Evolutionary conservation across 2,329 filamentous ascomycete species (phyloP), one percentile per base, ranked within the genome.

Genomic region (Stromatinia cepivora): DNA sequence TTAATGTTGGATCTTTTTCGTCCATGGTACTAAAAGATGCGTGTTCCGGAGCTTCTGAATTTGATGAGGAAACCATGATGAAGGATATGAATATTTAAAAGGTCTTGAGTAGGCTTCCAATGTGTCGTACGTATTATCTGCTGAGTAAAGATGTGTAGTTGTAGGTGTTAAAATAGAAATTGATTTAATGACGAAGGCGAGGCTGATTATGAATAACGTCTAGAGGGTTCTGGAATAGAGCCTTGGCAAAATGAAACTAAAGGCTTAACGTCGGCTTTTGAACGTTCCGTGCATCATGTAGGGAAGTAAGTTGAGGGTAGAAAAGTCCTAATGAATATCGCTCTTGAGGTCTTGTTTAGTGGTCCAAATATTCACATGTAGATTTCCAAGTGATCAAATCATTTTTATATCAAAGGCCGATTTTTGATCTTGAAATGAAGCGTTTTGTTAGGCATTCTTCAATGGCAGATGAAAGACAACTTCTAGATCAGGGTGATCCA

Each of bases 1-100:
- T 90, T 34, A 94, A 87, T 76, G 92, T 90, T 61, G 94, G 90
- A 81, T 97, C 94, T 79, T 85, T 85, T 76, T 88, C 86, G 77
- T 90, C 85, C 90, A 94, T 94, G 72, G 85, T 86, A 79, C 89
- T 85, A 82, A 89, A 93, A 79, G 84, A 90, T 61, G 83, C 84
- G 72, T 84, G 82, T 67, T 81, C 79, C 70, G 81, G 69, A 57
- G 81, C 73, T 57, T 75, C 72, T 57, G 75, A 71, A 11, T 63
- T 70, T 46, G 82, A 81, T 74, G 84, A 82, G 72, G 85, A 84
- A 46, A 86, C 81, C 87, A 89, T 89, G 71, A 66, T 81, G 79
- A 42, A 45, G 59, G 52, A 36, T n/a, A 4, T 31, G 48, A 13
- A 45, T 46, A 56, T 69, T 70, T 74, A 72, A 71, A 70, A 59